Conservation (phyloP, 179 eudicot species). For the Amaranthus tricolor region DNA sequence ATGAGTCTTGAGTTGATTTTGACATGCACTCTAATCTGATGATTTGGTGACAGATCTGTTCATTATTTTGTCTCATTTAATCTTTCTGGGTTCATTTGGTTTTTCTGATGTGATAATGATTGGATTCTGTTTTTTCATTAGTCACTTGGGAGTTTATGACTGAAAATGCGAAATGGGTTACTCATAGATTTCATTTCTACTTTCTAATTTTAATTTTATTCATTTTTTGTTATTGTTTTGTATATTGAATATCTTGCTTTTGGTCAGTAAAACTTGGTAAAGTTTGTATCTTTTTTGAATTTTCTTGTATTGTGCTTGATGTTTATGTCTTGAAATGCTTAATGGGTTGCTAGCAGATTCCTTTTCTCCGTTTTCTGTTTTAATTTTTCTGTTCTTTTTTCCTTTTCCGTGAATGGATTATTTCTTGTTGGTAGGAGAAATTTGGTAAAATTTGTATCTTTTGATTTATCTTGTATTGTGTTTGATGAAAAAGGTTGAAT, state of each 20-base stretch:
- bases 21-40: constrained; percentile 28
- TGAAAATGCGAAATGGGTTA: constrained; percentile 11
- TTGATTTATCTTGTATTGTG: too few species aligned
- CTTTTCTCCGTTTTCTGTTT: too few species aligned
- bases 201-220: background rate
- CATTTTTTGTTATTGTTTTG: background rate
- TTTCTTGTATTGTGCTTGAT: background rate
- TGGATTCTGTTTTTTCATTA: constrained; percentile 8
- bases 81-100: background rate
- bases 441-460: too few species aligned
- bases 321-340: background rate
- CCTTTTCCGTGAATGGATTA: too few species aligned
- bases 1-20: constrained; percentile 27
- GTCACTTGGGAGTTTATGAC: background rate
- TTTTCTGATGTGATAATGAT: constrained; percentile 16
- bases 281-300: too few species aligned
- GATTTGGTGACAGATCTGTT: constrained; percentile 28
- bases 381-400: too few species aligned
- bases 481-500: too few species aligned
- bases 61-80: constrained; percentile 10
- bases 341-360: too few species aligned
- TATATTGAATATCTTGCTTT: background rate
- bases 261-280: background rate
- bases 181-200: background rate
- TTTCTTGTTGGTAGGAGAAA: too few species aligned